A percentile compares a stretch with the other conserved stretches of the same genome.
phyloP scores from a whole-genome alignment of 108 stramenopile genomes.

The Fragilaria crotonensis region DNA sequence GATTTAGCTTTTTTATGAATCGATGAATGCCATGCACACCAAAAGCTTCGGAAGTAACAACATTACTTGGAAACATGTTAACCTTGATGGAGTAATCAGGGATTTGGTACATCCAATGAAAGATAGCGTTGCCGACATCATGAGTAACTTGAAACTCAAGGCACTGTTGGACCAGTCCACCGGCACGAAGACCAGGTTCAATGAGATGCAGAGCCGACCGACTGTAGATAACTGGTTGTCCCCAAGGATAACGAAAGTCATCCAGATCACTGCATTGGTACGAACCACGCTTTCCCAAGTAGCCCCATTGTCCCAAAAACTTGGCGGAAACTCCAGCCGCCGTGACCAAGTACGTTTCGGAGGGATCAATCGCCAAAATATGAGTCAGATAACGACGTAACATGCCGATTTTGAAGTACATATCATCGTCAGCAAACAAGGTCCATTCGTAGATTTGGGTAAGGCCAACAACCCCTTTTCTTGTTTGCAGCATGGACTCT shows the following conservation, averaged over 20 bases:
- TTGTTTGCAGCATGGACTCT: constrained; percentile 31
- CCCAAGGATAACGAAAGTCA: constrained; percentile 27
- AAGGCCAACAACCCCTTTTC: constrained; percentile 18
- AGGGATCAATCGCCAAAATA: neutral
- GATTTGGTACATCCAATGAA: constrained; percentile 28
- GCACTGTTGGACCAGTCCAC: constrained; percentile 19
- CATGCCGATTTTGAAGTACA: constrained; percentile 9
- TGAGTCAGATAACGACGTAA: neutral
- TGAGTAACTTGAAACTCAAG: constrained; percentile 17
- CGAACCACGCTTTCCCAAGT: neutral
- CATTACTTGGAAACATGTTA: neutral
- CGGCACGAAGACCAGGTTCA: constrained; percentile 8
- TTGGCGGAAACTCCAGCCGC: neutral
- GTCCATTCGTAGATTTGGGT: constrained; percentile 15
- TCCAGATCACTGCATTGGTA: neutral
- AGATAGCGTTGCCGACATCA: constrained; percentile 25
- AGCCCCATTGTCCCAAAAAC: neutral
- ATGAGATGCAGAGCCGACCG: constrained; percentile 14
- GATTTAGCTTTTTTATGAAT: neutral
- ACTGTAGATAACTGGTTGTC: constrained; percentile 21
- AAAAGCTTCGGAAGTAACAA: neutral
- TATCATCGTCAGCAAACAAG: constrained; percentile 24
- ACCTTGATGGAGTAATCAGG: constrained; percentile 1
- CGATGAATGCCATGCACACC: neutral
- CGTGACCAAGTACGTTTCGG: neutral